These are phyloP conservation scores for Teunomyces barrocoloradensis DNA, from an alignment of 805 yeast species.

Conservation along the genomic window DNA sequence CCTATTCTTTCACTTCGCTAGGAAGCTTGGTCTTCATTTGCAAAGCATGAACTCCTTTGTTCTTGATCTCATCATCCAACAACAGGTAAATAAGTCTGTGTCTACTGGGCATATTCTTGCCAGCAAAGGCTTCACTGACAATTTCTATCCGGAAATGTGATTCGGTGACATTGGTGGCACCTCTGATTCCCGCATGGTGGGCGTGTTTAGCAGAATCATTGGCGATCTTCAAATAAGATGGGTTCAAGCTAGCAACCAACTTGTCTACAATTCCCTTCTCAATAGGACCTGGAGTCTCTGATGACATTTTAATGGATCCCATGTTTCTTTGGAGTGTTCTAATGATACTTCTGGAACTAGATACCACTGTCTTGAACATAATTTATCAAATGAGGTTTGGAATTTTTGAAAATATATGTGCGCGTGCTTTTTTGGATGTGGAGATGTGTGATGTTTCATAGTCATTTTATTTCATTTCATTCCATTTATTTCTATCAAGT, in stretches of 20 bases:
- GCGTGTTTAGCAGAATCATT: constrained; percentile 90
- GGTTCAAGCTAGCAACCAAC: constrained; percentile 42
- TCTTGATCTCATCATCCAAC: constrained; percentile 68
- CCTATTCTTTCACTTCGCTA: not conserved
- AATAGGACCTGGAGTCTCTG: constrained; percentile 43
- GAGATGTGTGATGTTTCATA: too few species aligned
- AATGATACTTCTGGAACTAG: not conserved
- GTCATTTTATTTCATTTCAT: too few species aligned
- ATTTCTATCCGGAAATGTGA: constrained; percentile 79
- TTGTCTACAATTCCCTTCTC: constrained; percentile 47
- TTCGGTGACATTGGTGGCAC: constrained; percentile 68
- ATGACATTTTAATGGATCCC: constrained; percentile 7
- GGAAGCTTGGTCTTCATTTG: constrained; percentile 80
- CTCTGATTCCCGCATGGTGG: constrained; percentile 79
- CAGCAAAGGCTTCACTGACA: constrained; percentile 66
- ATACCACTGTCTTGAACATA: not conserved
- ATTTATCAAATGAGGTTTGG: not conserved
- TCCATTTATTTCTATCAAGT: too few species aligned
- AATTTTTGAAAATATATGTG: not conserved
- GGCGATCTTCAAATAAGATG: constrained; percentile 46
- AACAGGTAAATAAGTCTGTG: constrained; percentile 73
- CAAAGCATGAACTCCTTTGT: constrained; percentile 80
- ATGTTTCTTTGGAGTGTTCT: not conserved
- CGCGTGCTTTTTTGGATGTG: not conserved
- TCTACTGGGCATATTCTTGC: constrained; percentile 65